Percentiles rank a stretch among this genome's conserved stretches.
These are phyloP conservation scores for Jackrogersella minutella DNA, from an alignment of 495 filamentous ascomycete genomes.

Conservation along the genomic window DNA sequence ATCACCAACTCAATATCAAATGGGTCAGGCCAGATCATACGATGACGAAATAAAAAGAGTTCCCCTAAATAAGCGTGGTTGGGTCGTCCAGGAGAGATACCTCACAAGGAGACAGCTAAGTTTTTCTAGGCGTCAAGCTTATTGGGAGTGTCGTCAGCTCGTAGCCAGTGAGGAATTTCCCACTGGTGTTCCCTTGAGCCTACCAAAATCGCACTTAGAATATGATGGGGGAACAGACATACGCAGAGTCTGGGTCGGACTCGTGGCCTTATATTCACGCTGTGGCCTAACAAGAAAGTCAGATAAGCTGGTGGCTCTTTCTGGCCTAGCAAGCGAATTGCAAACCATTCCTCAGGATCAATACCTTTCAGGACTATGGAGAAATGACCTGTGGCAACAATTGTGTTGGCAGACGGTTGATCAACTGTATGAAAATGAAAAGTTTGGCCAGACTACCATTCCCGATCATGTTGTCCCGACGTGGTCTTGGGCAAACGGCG, in stretches of 20 bases:
- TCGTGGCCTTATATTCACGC: slow-evolving; percentile 4
- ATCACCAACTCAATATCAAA: background rate
- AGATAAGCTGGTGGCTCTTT: slow-evolving; percentile 16
- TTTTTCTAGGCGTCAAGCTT: slow-evolving; percentile 38
- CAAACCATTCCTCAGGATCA: background rate
- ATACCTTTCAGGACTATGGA: slow-evolving; percentile 16
- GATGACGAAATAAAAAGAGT: background rate
- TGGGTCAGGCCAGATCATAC: background rate
- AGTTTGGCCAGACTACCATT: too few relatives aligned
- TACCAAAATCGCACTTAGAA: background rate
- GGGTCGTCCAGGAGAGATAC: slow-evolving; percentile 48
- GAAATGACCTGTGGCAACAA: background rate
- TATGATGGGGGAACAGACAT: background rate
- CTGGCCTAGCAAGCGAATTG: slow-evolving; percentile 2
- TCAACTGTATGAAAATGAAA: too few relatives aligned
- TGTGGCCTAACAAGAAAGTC: slow-evolving; percentile 1
- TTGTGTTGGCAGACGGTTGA: background rate
- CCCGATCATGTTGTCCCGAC: background rate
- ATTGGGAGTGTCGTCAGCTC: slow-evolving; percentile 43
- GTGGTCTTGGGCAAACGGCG: slow-evolving; percentile 15
- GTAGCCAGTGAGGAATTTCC: slow-evolving; percentile 22
- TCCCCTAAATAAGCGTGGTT: slow-evolving; percentile 32
- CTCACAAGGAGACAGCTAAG: slow-evolving; percentile 39
- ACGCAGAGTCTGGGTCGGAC: background rate
- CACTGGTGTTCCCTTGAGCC: background rate